phyloP scores from a whole-genome alignment of 1,284 basidiomycete species.

The Austropuccinia psidii region DNA sequence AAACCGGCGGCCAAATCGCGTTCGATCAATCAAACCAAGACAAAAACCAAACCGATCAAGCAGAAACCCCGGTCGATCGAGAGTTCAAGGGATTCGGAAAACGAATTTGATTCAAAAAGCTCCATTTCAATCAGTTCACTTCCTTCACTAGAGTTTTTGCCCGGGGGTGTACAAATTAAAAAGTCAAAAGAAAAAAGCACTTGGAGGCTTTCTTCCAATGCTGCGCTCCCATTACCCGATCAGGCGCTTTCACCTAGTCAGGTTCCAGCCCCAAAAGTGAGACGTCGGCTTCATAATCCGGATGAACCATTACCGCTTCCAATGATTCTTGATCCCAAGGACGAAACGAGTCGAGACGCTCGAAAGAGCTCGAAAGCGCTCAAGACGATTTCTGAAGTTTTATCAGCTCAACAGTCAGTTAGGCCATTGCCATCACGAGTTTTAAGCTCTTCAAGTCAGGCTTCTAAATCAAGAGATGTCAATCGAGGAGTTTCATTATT shows the following conservation, averaged over 20 bases:
- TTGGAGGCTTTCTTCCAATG: slow-evolving; percentile 10
- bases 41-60: too few species aligned
- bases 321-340: neutral
- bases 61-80: too few species aligned
- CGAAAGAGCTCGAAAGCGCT: slow-evolving; percentile 1
- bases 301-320: slow-evolving; percentile 24
- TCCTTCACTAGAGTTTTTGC: too few species aligned
- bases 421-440: neutral
- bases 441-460: too few species aligned
- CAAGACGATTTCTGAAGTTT: neutral
- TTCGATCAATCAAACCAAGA: too few species aligned
- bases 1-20: too few species aligned
- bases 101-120: too few species aligned
- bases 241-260: slow-evolving; percentile 10
- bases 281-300: slow-evolving; percentile 23
- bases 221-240: slow-evolving; percentile 9
- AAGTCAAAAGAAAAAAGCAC: neutral
- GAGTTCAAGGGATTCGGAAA: too few species aligned
- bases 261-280: neutral
- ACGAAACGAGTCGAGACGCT: neutral
- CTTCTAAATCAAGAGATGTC: too few species aligned
- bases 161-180: too few species aligned
- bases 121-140: too few species aligned
- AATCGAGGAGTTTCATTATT: too few species aligned
- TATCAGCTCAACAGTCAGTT: neutral